These are phyloP conservation scores for Aspergillus pseudonomiae DNA, from an alignment of 2,329 filamentous ascomycete species.

Conservation along the genomic window DNA sequence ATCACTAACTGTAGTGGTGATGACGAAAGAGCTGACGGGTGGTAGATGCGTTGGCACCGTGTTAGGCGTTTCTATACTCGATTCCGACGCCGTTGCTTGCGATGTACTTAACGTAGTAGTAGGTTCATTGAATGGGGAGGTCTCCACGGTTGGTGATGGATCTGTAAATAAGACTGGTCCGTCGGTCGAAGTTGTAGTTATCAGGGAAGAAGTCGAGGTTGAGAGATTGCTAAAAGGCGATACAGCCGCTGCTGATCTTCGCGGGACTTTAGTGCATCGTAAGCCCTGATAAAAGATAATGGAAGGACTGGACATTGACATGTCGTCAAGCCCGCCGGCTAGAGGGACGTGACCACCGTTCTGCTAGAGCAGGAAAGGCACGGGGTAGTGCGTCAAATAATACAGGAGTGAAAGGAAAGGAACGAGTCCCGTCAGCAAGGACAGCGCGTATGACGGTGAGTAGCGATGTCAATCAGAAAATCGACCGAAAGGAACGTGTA, in stretches of 20 bases:
- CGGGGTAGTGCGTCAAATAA: not conserved
- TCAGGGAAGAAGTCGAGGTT: constrained; percentile 3
- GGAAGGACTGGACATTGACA: constrained; percentile 31
- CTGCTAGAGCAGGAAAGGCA: constrained; percentile 8
- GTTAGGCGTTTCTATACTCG: not conserved
- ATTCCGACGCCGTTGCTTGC: not conserved
- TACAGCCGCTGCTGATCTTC: constrained; percentile 20
- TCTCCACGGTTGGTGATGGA: constrained; percentile 1
- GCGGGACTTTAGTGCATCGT: constrained; percentile 29
- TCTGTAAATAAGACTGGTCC: not conserved
- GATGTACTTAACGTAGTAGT: not conserved
- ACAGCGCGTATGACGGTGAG: constrained; percentile 2
- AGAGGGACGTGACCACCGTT: constrained; percentile 6
- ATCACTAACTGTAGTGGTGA: not conserved
- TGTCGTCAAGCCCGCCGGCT: constrained; percentile 27
- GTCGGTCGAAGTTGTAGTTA: constrained; percentile 8
- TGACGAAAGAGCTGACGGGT: not conserved
- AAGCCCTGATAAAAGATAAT: constrained; percentile 27
- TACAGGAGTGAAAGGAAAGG: not conserved
- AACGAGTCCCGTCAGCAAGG: not conserved
- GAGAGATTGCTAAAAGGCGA: constrained; percentile 8
- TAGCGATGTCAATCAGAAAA: not conserved
- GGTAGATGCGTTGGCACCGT: not conserved
- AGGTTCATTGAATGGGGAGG: not conserved
- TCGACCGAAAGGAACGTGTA: constrained; percentile 3